These are phyloP conservation scores for Cyanophora paradoxa DNA, from an alignment of 78 protist species.

Conservation along the genomic window DNA sequence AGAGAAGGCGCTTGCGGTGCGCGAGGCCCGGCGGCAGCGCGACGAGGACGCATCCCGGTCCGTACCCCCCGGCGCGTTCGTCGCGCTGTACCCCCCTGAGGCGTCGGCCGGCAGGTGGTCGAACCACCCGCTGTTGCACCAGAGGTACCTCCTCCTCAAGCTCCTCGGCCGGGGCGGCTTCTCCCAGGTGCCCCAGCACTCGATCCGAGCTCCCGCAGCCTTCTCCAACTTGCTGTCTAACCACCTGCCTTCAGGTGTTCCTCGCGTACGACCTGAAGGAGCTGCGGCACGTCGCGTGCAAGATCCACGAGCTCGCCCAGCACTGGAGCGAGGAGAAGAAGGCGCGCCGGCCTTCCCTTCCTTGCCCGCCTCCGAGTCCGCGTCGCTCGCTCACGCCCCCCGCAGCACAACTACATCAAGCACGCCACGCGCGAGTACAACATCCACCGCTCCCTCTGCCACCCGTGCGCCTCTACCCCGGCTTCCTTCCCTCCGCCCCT, in stretches of 20 bases:
- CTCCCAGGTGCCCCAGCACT: constrained; percentile 61
- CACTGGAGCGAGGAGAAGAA: constrained; percentile 54
- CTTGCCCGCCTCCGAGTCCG: no score
- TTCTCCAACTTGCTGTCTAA: not conserved
- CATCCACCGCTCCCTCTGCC: constrained; percentile 52
- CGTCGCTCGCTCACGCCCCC: not conserved
- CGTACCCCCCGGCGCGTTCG: no score
- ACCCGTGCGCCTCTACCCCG: no score
- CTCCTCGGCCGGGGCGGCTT: constrained; percentile 82
- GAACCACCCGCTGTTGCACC: not conserved
- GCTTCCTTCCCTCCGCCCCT: no score
- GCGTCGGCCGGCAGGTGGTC: not conserved
- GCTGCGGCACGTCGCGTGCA: constrained; percentile 68
- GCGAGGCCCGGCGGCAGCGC: no score
- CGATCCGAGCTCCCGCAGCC: no score
- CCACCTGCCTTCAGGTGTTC: not conserved
- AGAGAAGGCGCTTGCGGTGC: no score
- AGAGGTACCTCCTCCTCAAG: constrained; percentile 50
- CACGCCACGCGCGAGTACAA: constrained; percentile 70
- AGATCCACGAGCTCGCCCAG: constrained; percentile 65
- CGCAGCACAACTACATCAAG: constrained; percentile 7
- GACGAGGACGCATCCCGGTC: no score
- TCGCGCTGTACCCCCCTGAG: no score
- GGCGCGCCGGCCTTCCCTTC: no score
- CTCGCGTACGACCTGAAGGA: constrained; percentile 55